phyloP scores from a whole-genome alignment of 768 basidiomycete genomes.

The Tricholoma sp. region DNA sequence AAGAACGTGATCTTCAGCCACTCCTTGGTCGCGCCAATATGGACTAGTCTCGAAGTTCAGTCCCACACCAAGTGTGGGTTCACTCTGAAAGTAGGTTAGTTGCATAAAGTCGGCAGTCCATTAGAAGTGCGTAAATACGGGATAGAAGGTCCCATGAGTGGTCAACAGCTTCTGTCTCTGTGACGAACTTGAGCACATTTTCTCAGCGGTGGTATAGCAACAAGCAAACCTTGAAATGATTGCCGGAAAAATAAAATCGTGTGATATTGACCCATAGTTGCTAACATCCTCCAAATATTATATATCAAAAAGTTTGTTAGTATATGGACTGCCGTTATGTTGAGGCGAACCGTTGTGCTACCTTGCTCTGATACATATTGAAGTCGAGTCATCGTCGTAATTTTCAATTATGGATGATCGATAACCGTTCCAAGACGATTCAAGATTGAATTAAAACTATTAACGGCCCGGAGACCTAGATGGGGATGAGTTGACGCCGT shows the following conservation, averaged over 20 bases:
- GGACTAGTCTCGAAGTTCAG: background rate
- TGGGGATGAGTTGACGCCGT: background rate
- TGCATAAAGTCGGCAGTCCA: background rate
- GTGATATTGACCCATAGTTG: no score
- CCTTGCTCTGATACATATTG: no score
- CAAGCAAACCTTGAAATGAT: background rate
- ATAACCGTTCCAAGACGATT: no score
- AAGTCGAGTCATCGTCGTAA: no score
- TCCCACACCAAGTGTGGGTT: background rate
- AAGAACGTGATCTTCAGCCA: background rate
- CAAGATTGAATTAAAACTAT: background rate
- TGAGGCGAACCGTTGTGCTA: no score
- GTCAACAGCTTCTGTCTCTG: background rate
- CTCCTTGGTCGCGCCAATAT: background rate
- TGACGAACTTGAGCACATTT: background rate
- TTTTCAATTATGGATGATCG: background rate
- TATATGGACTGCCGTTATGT: no score
- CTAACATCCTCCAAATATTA: no score
- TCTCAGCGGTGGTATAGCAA: background rate
- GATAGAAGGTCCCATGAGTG: background rate
- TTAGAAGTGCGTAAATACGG: background rate
- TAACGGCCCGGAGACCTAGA: background rate
- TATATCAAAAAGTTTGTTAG: no score
- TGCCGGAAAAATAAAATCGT: no score
- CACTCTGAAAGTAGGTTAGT: background rate